Evolutionary conservation across 2,329 filamentous ascomycete genomes (phyloP).

Genomic region (Endoconidiophora polonica): DNA sequence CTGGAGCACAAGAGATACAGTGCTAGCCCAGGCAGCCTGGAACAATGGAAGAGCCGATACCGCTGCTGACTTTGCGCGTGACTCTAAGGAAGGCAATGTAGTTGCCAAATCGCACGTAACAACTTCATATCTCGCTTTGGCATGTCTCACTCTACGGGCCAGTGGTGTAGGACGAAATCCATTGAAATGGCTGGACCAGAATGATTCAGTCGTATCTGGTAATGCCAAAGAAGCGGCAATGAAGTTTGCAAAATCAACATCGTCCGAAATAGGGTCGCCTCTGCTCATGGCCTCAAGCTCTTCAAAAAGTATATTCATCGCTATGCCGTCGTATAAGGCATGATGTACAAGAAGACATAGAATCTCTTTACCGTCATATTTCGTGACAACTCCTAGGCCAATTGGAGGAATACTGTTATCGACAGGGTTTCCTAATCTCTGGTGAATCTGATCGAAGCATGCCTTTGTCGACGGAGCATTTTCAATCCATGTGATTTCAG

Average conservation of each 20-base stretch:
- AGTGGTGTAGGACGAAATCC: constrained; percentile 31
- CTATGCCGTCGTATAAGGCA: constrained; percentile 72
- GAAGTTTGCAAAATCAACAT: constrained; percentile 46
- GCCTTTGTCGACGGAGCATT: constrained; percentile 20
- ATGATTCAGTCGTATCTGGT: constrained; percentile 34
- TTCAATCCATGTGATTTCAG: constrained; percentile 26
- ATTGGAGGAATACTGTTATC: constrained; percentile 30
- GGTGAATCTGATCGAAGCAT: constrained; percentile 25
- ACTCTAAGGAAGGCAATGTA: not conserved
- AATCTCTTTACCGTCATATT: constrained; percentile 18
- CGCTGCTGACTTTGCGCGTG: constrained; percentile 18
- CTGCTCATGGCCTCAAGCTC: constrained; percentile 49
- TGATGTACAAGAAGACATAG: constrained; percentile 51
- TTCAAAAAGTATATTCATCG: constrained; percentile 49
- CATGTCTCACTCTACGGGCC: constrained; percentile 12
- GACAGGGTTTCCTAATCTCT: constrained; percentile 23
- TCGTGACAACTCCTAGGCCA: constrained; percentile 27
- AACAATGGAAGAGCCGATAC: constrained; percentile 49
- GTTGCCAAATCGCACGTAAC: not conserved
- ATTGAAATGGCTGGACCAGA: constrained; percentile 40
- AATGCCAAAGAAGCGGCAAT: constrained; percentile 39
- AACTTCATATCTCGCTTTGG: not conserved
- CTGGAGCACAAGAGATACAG: constrained; percentile 40
- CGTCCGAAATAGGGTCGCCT: constrained; percentile 27
- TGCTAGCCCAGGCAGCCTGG: constrained; percentile 56